These are phyloP conservation scores for Suillus americanus DNA, from an alignment of 768 basidiomycete species.

Conservation along the genomic window DNA sequence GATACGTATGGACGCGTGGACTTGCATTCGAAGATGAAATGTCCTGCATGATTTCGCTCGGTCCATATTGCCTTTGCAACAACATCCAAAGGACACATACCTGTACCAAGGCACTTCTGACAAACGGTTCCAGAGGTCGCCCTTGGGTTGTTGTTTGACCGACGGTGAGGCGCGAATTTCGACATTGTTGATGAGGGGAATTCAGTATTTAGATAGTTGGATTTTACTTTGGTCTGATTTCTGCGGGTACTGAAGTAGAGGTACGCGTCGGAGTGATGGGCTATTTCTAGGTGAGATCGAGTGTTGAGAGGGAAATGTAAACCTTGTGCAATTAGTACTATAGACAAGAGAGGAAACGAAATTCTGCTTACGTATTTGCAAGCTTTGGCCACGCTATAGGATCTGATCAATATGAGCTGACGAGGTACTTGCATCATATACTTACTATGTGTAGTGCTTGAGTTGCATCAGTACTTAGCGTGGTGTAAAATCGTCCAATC, in stretches of 20 bases:
- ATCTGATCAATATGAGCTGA: too few species aligned
- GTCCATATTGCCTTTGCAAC: slow-evolving; percentile 4
- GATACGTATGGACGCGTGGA: slow-evolving; percentile 76
- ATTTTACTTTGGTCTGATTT: background rate
- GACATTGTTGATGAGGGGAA: slow-evolving; percentile 50
- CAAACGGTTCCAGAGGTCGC: slow-evolving; percentile 70
- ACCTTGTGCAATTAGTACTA: background rate
- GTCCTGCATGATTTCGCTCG: slow-evolving; percentile 49
- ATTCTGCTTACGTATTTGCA: slow-evolving; percentile 19
- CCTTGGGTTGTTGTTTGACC: slow-evolving; percentile 58
- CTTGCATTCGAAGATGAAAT: slow-evolving; percentile 93
- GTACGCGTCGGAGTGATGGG: background rate
- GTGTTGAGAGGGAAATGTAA: background rate
- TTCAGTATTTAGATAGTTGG: background rate
- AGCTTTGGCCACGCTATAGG: too few species aligned
- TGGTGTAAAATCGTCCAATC: too few species aligned
- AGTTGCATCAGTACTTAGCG: too few species aligned
- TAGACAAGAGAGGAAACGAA: background rate
- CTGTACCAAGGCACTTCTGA: slow-evolving; percentile 77
- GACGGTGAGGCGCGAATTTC: slow-evolving; percentile 75
- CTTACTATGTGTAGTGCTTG: too few species aligned
- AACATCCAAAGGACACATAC: slow-evolving; percentile 34
- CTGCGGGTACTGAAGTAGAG: background rate
- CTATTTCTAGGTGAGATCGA: background rate
- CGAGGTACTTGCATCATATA: too few species aligned